phyloP scores from a whole-genome alignment of 805 yeast species.

The Monosporozyma aquatica region DNA sequence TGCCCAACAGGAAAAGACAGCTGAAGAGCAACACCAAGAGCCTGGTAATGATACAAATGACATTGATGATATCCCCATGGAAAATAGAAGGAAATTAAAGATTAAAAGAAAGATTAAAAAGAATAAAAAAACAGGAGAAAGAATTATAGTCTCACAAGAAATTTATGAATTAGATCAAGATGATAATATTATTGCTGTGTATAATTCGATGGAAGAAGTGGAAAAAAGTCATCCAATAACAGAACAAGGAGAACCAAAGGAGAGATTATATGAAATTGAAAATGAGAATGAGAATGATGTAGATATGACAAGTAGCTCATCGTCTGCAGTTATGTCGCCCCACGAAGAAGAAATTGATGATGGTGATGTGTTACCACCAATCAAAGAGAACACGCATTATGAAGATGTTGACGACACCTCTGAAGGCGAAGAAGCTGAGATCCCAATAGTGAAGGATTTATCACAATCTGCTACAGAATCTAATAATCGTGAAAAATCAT shows the following conservation, averaged over 20 bases:
- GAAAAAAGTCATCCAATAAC: background rate
- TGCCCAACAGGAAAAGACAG: background rate
- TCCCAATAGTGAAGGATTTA: background rate
- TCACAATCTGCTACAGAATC: background rate
- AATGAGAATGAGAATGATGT: background rate
- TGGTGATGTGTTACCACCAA: background rate
- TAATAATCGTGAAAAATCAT: background rate
- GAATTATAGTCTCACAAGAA: constrained; percentile 29
- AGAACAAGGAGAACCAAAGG: background rate
- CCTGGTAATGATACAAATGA: no score
- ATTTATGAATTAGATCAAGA: constrained; percentile 15
- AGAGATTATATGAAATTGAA: constrained; percentile 1
- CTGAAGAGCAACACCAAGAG: background rate
- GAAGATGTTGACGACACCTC: no score
- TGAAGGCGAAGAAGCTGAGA: background rate
- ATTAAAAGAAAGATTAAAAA: constrained; percentile 33
- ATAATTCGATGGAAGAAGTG: constrained; percentile 5
- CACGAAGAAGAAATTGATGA: background rate
- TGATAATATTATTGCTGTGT: constrained; percentile 5
- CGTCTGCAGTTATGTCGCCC: background rate
- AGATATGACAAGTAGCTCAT: background rate
- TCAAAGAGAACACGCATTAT: background rate
- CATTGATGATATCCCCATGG: background rate
- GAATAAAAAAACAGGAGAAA: constrained; percentile 36
- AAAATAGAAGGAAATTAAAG: constrained; percentile 22